Percentiles rank a stretch among this genome's conserved stretches.
Evolutionary conservation across 2,329 filamentous ascomycete genomes (phyloP).

Genomic region (Pseudogymnoascus sp.): DNA sequence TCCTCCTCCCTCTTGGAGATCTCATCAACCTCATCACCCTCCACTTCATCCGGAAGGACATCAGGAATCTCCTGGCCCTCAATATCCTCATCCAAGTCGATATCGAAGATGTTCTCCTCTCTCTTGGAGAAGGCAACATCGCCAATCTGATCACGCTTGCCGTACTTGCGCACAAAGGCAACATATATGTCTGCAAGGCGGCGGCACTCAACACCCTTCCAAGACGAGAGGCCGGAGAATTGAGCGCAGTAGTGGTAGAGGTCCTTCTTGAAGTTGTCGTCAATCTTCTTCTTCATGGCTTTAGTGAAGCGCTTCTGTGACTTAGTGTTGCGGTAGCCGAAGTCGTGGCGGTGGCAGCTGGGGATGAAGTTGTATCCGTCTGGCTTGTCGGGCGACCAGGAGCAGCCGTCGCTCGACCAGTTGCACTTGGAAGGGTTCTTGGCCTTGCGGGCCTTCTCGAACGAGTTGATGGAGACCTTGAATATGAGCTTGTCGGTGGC

Average conservation of each 20-base stretch:
- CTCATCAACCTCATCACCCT: neutral
- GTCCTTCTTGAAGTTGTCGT: slow-evolving; percentile 43
- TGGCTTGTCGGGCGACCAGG: slow-evolving; percentile 37
- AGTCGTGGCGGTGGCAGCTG: slow-evolving; percentile 49
- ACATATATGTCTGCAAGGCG: slow-evolving; percentile 27
- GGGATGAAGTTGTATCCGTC: slow-evolving; percentile 38
- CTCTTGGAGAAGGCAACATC: neutral
- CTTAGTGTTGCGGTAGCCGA: slow-evolving; percentile 49
- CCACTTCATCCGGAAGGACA: neutral
- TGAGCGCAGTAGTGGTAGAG: neutral
- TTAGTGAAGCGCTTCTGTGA: slow-evolving; percentile 40
- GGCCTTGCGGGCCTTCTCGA: slow-evolving; percentile 35
- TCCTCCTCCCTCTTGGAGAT: neutral
- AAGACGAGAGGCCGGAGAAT: neutral
- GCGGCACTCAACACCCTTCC: slow-evolving; percentile 19
- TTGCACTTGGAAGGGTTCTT: slow-evolving; percentile 33
- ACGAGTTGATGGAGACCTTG: slow-evolving; percentile 34
- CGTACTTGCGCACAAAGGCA: neutral
- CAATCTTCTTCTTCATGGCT: slow-evolving; percentile 37
- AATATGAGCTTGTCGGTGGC: slow-evolving; percentile 44
- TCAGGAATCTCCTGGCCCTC: neutral
- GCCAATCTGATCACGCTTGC: neutral
- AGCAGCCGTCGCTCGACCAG: slow-evolving; percentile 40
- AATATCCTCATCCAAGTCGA: neutral
- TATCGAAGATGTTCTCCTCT: neutral